Conservation (phyloP, 2,329 filamentous ascomycete genomes). For the Diaporthe ampelina region DNA sequence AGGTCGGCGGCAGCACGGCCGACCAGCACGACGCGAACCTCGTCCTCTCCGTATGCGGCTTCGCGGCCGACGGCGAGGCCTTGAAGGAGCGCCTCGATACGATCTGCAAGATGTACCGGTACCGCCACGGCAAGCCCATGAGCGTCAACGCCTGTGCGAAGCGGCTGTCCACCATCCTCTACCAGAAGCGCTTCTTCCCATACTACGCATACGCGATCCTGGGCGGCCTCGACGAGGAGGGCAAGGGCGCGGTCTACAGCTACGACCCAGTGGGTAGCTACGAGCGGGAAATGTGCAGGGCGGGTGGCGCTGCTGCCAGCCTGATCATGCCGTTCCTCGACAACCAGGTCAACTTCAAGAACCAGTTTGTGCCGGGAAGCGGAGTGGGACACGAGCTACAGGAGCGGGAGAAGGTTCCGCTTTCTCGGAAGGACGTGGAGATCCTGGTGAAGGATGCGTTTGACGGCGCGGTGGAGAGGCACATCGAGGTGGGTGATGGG, state of each 20-base stretch:
- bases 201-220: conserved; percentile 98
- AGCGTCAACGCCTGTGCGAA: conserved; percentile 94
- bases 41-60: conserved; percentile 93
- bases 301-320: conserved; percentile 90
- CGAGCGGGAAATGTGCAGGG: conserved; percentile 95
- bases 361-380: conserved; percentile 92
- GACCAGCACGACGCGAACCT: conserved; percentile 88
- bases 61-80: conserved; percentile 93
- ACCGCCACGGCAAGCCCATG: conserved; percentile 98
- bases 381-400: conserved; percentile 85
- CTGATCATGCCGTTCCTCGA: conserved; percentile 99
- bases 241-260: conserved; percentile 93
- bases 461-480: conserved; percentile 96
- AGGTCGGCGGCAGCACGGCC: conserved; percentile 91
- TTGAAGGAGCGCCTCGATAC: conserved; percentile 94
- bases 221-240: conserved; percentile 93
- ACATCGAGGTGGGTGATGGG: conserved; percentile 98
- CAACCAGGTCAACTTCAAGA: conserved; percentile 99
- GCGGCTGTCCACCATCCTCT: conserved; percentile 93
- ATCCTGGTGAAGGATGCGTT: conserved; percentile 96
- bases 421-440: conserved; percentile 82
- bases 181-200: conserved; percentile 98
- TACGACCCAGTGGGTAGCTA: conserved; percentile 99
- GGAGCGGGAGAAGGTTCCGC: conserved; percentile 77
- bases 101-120: conserved; percentile 98